Percentiles rank a stretch among this genome's conserved stretches.
phyloP scores from a whole-genome alignment of 2,329 filamentous ascomycete species.

The Blastomyces parvus region DNA sequence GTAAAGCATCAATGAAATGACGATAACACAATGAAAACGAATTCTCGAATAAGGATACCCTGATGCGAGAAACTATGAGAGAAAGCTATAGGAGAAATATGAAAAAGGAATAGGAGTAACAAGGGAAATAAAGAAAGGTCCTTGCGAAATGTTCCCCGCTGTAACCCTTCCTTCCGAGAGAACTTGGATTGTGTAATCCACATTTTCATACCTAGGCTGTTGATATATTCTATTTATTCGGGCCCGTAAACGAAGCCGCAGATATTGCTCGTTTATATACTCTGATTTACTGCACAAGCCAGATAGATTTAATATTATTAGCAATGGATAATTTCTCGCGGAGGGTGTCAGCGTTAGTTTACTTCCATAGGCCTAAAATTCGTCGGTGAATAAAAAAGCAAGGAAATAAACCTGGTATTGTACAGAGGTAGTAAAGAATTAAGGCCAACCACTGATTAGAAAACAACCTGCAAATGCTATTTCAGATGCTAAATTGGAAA shows the following conservation, averaged over 20 bases:
- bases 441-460: neutral
- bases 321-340: too few relatives aligned
- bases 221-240: neutral
- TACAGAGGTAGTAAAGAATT: neutral
- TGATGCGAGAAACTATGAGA: neutral
- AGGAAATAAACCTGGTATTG: neutral
- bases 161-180: neutral
- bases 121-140: neutral
- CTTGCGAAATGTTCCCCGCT: neutral
- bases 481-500: neutral
- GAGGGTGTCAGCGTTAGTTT: neutral
- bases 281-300: too few relatives aligned
- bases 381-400: neutral
- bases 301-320: too few relatives aligned
- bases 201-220: neutral
- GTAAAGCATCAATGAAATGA: neutral
- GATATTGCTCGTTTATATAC: too few relatives aligned
- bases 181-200: neutral
- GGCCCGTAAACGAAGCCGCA: too few relatives aligned
- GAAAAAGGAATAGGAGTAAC: neutral
- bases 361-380: neutral
- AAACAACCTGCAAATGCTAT: neutral
- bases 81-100: neutral
- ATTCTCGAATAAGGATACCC: neutral
- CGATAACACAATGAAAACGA: neutral